Evolutionary conservation across 495 filamentous ascomycete species (phyloP).

Genomic region (Jackrogersella multiformis): DNA sequence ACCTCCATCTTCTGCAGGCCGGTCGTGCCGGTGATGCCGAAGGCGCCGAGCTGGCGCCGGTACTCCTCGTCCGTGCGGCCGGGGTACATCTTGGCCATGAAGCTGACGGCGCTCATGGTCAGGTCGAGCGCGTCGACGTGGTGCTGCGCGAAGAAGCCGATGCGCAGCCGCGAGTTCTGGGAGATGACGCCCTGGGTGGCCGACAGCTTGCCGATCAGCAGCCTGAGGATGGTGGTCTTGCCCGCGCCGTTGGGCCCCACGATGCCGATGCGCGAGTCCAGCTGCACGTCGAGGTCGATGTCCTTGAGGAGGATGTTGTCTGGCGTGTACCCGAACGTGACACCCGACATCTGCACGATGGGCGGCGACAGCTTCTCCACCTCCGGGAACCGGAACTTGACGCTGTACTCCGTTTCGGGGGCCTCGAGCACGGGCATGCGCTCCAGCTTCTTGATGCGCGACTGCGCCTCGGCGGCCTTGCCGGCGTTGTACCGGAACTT

Average conservation of each 20-base stretch:
- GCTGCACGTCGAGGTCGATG: conserved; percentile 94
- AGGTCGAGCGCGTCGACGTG: conserved; percentile 97
- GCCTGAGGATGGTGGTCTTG: conserved; percentile 95
- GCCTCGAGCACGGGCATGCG: conserved; percentile 91
- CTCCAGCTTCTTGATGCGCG: conserved; percentile 98
- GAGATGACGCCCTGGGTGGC: conserved; percentile 84
- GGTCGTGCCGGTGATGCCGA: conserved; percentile 97
- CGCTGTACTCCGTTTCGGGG: conserved; percentile 92
- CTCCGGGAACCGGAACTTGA: conserved; percentile 97
- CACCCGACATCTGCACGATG: conserved; percentile 95
- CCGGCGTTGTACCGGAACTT: conserved; percentile 99
- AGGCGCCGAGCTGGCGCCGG: conserved; percentile 91
- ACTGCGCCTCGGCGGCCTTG: conserved; percentile 98
- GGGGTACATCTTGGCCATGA: conserved; percentile 92
- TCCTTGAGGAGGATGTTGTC: conserved; percentile 83
- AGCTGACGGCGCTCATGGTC: conserved; percentile 85
- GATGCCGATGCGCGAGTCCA: conserved; percentile 98
- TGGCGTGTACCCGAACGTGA: conserved; percentile 87
- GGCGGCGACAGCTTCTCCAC: conserved; percentile 97
- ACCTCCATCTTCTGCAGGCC: conserved; percentile 96
- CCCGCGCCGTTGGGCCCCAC: conserved; percentile 98
- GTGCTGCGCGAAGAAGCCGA: conserved; percentile 98
- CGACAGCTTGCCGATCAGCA: conserved; percentile 86
- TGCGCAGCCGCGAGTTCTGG: conserved; percentile 82
- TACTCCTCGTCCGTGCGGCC: conserved; percentile 97